Evolutionary conservation across 2,329 filamentous ascomycete species (phyloP).

Genomic region (Coniochaeta hoffmannii): DNA sequence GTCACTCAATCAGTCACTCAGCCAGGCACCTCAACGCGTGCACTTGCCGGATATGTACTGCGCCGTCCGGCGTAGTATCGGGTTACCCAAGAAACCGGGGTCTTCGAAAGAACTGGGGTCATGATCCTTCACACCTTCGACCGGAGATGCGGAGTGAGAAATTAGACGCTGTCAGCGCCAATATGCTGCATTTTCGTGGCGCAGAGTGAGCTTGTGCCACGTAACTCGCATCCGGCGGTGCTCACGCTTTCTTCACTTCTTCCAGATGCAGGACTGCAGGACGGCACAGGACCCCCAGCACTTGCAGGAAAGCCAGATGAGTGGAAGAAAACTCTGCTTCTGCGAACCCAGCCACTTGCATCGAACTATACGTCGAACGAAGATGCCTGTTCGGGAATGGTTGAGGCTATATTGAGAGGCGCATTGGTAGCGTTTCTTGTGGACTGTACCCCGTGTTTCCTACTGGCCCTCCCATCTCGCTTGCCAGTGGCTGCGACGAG

Average conservation of each 20-base stretch:
- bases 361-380: not conserved
- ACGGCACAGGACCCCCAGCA: not conserved
- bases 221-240: not conserved
- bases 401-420: not conserved
- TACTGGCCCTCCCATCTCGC: not conserved
- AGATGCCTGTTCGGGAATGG: not conserved
- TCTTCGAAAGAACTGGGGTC: too few relatives aligned
- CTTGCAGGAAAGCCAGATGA: not conserved
- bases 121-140: not conserved
- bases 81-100: not conserved
- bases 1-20: too few relatives aligned
- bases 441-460: not conserved
- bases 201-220: not conserved
- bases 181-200: not conserved
- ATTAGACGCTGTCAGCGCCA: not conserved
- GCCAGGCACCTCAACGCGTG: too few relatives aligned
- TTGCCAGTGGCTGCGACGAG: slow-evolving; percentile 1
- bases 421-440: not conserved
- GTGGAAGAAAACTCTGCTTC: not conserved
- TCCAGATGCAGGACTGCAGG: not conserved
- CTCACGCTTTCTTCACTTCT: not conserved
- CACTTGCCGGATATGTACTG: not conserved
- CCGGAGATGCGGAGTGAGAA: not conserved
- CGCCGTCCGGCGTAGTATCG: not conserved
- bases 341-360: not conserved